Conservation (phyloP, 2,329 filamentous ascomycete genomes). For the Arachnomyces sp. region DNA sequence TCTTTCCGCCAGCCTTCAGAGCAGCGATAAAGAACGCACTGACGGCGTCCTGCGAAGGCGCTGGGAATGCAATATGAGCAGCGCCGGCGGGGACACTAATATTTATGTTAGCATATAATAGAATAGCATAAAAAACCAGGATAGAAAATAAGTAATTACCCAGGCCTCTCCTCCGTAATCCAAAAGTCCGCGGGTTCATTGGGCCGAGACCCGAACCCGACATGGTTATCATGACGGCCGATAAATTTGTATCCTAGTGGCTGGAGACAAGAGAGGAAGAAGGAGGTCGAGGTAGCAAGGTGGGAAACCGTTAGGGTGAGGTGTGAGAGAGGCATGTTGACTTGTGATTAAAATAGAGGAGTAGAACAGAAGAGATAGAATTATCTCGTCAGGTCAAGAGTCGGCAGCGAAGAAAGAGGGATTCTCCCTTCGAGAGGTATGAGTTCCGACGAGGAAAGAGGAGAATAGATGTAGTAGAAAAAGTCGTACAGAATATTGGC, state of each 20-base stretch:
- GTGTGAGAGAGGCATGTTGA: slow-evolving; percentile 54
- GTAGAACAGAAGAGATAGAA: slow-evolving; percentile 7
- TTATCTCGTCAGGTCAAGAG: slow-evolving; percentile 10
- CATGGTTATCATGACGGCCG: slow-evolving; percentile 52
- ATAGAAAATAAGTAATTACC: slow-evolving; percentile 34
- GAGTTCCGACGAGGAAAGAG: slow-evolving; percentile 1
- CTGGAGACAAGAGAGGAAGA: slow-evolving; percentile 72
- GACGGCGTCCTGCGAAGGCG: slow-evolving; percentile 58
- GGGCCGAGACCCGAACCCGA: slow-evolving; percentile 53
- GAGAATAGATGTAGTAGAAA: too few species aligned
- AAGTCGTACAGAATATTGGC: too few species aligned
- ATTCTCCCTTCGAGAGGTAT: slow-evolving; percentile 1
- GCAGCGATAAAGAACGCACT: slow-evolving; percentile 65
- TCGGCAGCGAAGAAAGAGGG: slow-evolving; percentile 4
- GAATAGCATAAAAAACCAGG: not conserved
- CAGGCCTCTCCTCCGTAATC: slow-evolving; percentile 53
- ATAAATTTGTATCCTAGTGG: slow-evolving; percentile 70
- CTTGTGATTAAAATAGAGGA: slow-evolving; percentile 1
- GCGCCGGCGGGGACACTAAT: slow-evolving; percentile 44
- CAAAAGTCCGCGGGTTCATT: slow-evolving; percentile 53
- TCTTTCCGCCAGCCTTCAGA: slow-evolving; percentile 55
- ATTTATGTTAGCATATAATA: slow-evolving; percentile 9
- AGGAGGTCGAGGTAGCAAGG: slow-evolving; percentile 71
- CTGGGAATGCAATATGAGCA: slow-evolving; percentile 61
- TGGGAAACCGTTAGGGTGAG: slow-evolving; percentile 64